A percentile compares a stretch with the other conserved stretches of the same genome.
These are phyloP conservation scores for Aegilops tauschii DNA, from an alignment of 176 grass and related monocot species.

Conservation along the genomic window DNA sequence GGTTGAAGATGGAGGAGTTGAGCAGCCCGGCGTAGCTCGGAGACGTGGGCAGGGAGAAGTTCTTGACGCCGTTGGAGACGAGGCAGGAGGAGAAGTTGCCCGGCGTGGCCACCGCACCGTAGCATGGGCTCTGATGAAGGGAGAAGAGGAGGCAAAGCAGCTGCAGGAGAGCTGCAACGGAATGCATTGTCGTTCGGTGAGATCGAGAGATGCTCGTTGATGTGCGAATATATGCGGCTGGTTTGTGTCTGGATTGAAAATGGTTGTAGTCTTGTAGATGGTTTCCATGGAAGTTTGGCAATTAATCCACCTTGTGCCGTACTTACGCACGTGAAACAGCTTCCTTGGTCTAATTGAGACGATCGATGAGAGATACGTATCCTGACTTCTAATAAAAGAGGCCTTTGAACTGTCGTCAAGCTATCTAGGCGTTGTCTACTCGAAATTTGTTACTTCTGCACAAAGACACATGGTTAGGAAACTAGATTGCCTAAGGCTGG, in stretches of 20 bases:
- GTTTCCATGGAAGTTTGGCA: too few species aligned
- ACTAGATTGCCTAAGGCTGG: too few species aligned
- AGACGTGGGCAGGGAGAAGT: constrained; percentile 53
- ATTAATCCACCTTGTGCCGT: too few species aligned
- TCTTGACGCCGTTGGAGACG: constrained; percentile 28
- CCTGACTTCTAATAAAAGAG: not conserved
- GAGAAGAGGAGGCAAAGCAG: not conserved
- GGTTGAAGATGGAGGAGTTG: constrained; percentile 57
- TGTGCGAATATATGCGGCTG: not conserved
- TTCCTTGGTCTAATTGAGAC: not conserved
- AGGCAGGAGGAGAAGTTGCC: constrained; percentile 46
- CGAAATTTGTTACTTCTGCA: too few species aligned
- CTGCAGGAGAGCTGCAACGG: not conserved
- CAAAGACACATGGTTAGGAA: too few species aligned
- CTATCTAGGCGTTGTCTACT: too few species aligned
- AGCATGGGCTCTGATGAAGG: not conserved
- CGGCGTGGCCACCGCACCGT: too few species aligned
- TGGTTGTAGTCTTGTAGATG: too few species aligned
- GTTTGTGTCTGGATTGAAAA: too few species aligned
- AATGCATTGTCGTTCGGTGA: not conserved
- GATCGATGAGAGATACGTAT: not conserved
- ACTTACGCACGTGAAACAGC: not conserved
- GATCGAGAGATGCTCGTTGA: not conserved
- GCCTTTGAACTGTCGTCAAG: not conserved
- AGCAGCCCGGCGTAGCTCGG: constrained; percentile 36